phyloP scores from a whole-genome alignment of 768 basidiomycete species.

The Termitomyces sp. region DNA sequence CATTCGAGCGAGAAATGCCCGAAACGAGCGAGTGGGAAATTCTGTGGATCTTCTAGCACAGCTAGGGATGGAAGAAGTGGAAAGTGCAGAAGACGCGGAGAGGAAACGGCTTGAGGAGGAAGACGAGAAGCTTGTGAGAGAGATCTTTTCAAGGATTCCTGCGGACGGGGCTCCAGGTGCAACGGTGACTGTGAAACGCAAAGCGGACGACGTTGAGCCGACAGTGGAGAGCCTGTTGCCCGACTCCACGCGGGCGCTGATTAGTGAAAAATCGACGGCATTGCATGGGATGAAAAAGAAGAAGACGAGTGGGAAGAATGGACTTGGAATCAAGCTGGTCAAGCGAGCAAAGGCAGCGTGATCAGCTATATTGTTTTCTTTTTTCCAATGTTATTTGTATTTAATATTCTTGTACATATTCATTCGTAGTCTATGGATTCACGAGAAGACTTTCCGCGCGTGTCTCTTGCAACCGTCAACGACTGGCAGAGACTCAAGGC shows the following conservation, averaged over 20 bases:
- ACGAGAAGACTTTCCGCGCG: conserved; percentile 41
- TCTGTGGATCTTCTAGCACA: conserved; percentile 65
- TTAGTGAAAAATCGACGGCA: conserved; percentile 43
- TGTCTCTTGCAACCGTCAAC: conserved; percentile 61
- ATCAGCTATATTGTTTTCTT: conserved; percentile 5
- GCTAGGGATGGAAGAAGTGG: conserved; percentile 62
- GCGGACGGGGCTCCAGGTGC: conserved; percentile 20
- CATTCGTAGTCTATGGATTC: conserved; percentile 28
- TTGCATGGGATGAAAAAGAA: conserved; percentile 52
- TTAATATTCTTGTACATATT: neutral
- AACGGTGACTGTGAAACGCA: conserved; percentile 78
- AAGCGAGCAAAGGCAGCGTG: conserved; percentile 39
- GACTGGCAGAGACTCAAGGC: conserved; percentile 64
- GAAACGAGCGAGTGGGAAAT: conserved; percentile 84
- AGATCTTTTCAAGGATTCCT: conserved; percentile 78
- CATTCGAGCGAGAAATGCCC: conserved; percentile 79
- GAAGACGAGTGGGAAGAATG: conserved; percentile 56
- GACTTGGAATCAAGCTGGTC: conserved; percentile 72
- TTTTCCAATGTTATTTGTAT: conserved; percentile 1
- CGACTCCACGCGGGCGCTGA: conserved; percentile 57
- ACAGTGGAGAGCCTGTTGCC: conserved; percentile 65
- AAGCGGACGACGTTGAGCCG: conserved; percentile 78
- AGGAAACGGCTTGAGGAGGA: conserved; percentile 77
- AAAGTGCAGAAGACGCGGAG: conserved; percentile 74
- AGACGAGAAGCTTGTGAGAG: conserved; percentile 85